A percentile compares a stretch with the other conserved stretches of the same genome.
phyloP scores from a whole-genome alignment of 2,329 filamentous ascomycete species.

The Triangularia setosa region DNA sequence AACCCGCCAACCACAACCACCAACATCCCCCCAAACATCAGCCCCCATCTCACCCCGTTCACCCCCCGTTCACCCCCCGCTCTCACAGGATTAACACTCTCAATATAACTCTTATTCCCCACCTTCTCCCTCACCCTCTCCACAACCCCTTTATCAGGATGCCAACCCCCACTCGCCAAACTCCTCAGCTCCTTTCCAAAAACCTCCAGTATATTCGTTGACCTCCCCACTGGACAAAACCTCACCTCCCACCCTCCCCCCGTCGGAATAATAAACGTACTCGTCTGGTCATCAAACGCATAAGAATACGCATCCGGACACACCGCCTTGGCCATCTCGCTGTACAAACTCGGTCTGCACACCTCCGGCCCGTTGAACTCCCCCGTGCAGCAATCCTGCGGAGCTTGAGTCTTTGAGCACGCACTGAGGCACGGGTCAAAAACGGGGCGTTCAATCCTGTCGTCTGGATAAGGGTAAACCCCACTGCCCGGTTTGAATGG shows the following conservation, averaged over 20 bases:
- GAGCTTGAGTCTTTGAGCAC: constrained; percentile 64
- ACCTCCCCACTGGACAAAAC: constrained; percentile 66
- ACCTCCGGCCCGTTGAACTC: constrained; percentile 57
- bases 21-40: not conserved
- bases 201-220: constrained; percentile 54
- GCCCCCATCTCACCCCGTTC: not conserved
- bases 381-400: constrained; percentile 73
- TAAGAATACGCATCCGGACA: constrained; percentile 85
- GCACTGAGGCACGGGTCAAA: constrained; percentile 78
- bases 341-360: constrained; percentile 67
- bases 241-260: constrained; percentile 76
- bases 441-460: constrained; percentile 62
- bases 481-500: constrained; percentile 69
- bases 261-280: constrained; percentile 58
- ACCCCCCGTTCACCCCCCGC: not conserved
- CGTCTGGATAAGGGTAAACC: constrained; percentile 76
- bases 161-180: constrained; percentile 40
- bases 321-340: constrained; percentile 64
- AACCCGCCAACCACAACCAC: not conserved
- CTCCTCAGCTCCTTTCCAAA: constrained; percentile 47
- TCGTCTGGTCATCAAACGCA: constrained; percentile 57
- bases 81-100: constrained; percentile 18
- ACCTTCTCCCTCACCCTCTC: constrained; percentile 27
- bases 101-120: constrained; percentile 36
- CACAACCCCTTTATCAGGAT: constrained; percentile 28